phyloP scores from a whole-genome alignment of 768 basidiomycete species.

The Naganishia vishniacii region DNA sequence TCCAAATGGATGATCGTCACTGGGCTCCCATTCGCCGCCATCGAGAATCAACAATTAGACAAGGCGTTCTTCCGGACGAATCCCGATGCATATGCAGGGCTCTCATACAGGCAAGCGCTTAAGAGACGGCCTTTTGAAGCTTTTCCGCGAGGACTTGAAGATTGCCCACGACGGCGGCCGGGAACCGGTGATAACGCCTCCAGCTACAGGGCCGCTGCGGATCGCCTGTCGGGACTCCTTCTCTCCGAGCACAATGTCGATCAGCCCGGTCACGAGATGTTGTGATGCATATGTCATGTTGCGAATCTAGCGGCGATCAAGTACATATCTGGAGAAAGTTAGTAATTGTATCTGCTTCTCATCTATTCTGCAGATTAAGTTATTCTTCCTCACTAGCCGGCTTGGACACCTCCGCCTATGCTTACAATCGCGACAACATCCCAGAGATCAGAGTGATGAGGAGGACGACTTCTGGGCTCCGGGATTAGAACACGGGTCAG shows the following conservation, averaged over 20 bases:
- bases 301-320: neutral
- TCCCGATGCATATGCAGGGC: neutral
- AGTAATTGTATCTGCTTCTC: neutral
- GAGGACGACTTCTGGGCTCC: too few species aligned
- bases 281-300: neutral
- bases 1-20: constrained; percentile 2
- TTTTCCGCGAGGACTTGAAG: neutral
- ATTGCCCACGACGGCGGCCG: neutral
- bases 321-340: neutral
- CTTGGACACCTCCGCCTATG: too few species aligned
- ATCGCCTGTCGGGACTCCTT: neutral
- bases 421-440: too few species aligned
- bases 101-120: neutral
- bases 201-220: neutral
- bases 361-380: too few species aligned
- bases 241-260: neutral
- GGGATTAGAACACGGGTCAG: too few species aligned
- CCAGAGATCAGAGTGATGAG: too few species aligned
- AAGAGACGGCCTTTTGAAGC: neutral
- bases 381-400: too few species aligned
- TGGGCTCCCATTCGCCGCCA: constrained; percentile 6
- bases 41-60: neutral
- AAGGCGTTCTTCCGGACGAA: neutral
- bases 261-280: neutral
- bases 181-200: constrained; percentile 10